These are phyloP conservation scores for Mucor irregularis DNA, from an alignment of 371 early-diverging fungal genomes.

Conservation along the genomic window DNA sequence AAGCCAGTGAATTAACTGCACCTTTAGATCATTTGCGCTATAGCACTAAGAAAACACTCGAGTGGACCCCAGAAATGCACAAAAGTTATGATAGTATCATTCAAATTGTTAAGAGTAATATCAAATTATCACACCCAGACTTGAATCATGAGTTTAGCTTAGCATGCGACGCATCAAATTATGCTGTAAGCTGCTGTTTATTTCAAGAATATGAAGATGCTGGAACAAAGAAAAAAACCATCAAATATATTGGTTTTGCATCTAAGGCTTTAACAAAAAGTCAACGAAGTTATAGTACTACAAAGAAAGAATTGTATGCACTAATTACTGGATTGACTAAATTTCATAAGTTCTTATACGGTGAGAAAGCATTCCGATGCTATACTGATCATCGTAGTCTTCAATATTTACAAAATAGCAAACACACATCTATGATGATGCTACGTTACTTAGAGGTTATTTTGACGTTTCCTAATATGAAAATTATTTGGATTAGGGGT, in stretches of 20 bases:
- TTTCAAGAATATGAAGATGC: background rate
- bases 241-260: constrained; percentile 3
- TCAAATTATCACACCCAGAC: background rate
- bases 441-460: constrained; percentile 1
- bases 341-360: constrained; percentile 1
- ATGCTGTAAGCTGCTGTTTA: background rate
- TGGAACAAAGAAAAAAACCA: background rate
- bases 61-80: background rate
- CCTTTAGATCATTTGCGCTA: constrained; percentile 25
- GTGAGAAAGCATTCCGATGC: background rate
- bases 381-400: background rate
- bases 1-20: constrained; percentile 11
- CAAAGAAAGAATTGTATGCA: background rate
- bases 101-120: background rate
- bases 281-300: constrained; percentile 1
- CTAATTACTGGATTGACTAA: background rate
- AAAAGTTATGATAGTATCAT: background rate
- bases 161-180: background rate
- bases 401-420: background rate
- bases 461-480: constrained; percentile 6
- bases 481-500: constrained; percentile 4
- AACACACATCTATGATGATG: background rate
- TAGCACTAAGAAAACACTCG: background rate
- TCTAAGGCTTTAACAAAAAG: background rate
- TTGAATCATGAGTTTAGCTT: background rate